Base-by-base conservation (phyloP, 73 alveolate species). In the Stentor roeselii region DNA sequence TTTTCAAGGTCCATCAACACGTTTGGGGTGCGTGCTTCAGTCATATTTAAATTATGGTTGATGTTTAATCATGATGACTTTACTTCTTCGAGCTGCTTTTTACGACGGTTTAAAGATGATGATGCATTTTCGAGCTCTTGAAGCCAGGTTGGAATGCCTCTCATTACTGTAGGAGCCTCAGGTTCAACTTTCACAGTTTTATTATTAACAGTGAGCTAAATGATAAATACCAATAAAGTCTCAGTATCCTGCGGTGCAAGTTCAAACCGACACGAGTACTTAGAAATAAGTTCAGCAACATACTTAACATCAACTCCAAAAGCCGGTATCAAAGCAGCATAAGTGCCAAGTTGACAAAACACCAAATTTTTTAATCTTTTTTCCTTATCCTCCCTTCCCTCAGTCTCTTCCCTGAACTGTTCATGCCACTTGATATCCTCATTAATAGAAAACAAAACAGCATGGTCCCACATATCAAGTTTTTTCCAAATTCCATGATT, bases 91-190 rank as follows among this genome's bases (percentile, higher is more conserved):
- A n/a, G n/a, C n/a, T n/a, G n/a, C n/a, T n/a, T n/a, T n/a, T n/a
- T n/a, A n/a, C n/a, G n/a, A n/a, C 2, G 21, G 37, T 34, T 67
- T 32, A 67, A 27, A n/a, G 80, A 14, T 1, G 80, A 36, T 21
- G 80, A 14, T 1, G 41, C 80, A 15, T 40, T 40, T 76, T 76
- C 84, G 36, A 76, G 67, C 30, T 76, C 84, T 14, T 76, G 74
- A 6, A 76, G 34, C 84, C 84, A 76, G 11, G n/a, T 76, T n/a
- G 84, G 84, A 14, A 76, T 35, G 14, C 84, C 84, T 38, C 84
- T 76, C 67, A 27, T 21, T 21, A 41, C 84, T 38, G 32, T 32
- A 15, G 32, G 34, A n/a, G 30, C 67, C 2, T 21, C 74, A 14
- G 32, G 82, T 76, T 76, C 39, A 37, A 21, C 84, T 37, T 31